These are phyloP conservation scores for Coemansia umbellata DNA, from an alignment of 192 early-diverging fungal species.

Conservation along the genomic window DNA sequence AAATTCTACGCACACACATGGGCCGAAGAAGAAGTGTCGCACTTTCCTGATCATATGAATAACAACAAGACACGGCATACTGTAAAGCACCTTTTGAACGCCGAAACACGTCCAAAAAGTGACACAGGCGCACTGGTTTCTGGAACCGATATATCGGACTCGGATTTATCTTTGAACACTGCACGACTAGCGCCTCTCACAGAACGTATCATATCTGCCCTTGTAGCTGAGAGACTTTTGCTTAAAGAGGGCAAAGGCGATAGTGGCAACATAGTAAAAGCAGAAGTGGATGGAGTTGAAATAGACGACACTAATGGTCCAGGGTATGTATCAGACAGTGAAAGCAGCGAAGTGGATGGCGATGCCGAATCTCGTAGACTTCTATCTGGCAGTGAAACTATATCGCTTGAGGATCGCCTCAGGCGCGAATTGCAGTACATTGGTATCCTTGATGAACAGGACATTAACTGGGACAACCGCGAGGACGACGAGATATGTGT, in stretches of 20 bases:
- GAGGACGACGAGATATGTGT: conserved; percentile 74
- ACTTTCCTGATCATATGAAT: conserved; percentile 51
- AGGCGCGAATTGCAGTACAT: conserved; percentile 78
- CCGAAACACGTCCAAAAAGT: conserved; percentile 6
- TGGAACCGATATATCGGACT: conserved; percentile 38
- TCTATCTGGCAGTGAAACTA: conserved; percentile 50
- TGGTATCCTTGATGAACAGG: conserved; percentile 75
- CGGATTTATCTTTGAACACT: conserved; percentile 57
- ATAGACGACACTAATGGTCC: neutral
- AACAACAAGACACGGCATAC: conserved; percentile 32
- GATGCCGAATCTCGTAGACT: conserved; percentile 10
- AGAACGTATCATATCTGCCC: conserved; percentile 67
- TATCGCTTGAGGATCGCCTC: conserved; percentile 76
- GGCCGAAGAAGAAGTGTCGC: conserved; percentile 64
- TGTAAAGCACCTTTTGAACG: conserved; percentile 15
- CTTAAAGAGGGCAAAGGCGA: conserved; percentile 12
- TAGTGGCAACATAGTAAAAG: neutral
- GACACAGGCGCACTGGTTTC: neutral
- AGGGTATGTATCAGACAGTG: conserved; percentile 12
- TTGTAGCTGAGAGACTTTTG: conserved; percentile 65
- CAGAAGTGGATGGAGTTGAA: neutral
- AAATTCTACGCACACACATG: conserved; percentile 65
- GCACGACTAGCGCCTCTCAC: conserved; percentile 68
- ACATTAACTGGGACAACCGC: conserved; percentile 66
- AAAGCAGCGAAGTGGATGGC: conserved; percentile 5